Conservation (phyloP, 441 rosid species). For the Populus trichocarpa region DNA sequence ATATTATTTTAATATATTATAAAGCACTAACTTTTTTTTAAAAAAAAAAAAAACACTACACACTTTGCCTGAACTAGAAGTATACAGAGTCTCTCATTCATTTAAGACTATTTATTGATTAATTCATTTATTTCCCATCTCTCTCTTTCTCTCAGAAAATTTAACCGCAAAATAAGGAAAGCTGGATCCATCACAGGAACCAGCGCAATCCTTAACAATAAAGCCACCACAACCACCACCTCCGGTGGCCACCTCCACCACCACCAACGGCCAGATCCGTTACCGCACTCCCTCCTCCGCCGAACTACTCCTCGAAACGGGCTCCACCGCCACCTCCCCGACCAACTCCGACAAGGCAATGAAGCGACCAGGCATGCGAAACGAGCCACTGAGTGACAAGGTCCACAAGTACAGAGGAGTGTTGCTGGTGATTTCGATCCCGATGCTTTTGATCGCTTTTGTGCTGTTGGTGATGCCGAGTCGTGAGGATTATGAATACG, state of each 20-base stretch:
- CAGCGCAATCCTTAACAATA: conserved; percentile 48
- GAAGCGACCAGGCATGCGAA: conserved; percentile 53
- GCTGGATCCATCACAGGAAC: conserved; percentile 81
- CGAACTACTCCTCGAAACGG: conserved; percentile 69
- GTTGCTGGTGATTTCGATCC: conserved; percentile 59
- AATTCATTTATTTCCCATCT: neutral
- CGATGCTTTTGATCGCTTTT: conserved; percentile 50
- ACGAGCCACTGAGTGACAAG: conserved; percentile 69
- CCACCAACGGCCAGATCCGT: conserved; percentile 83
- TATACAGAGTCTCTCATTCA: neutral
- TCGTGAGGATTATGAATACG: conserved; percentile 28
- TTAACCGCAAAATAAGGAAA: conserved; percentile 21
- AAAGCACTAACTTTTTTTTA: no score
- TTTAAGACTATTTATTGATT: neutral
- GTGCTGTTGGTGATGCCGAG: conserved; percentile 68
- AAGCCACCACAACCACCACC: conserved; percentile 36
- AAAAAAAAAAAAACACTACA: neutral
- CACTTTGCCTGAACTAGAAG: neutral
- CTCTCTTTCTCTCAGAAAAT: neutral
- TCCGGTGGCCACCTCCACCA: conserved; percentile 28
- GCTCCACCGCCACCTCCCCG: conserved; percentile 32
- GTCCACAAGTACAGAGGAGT: conserved; percentile 63
- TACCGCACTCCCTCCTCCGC: conserved; percentile 85
- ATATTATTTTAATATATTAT: no score
- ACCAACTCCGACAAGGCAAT: conserved; percentile 35